These are phyloP conservation scores for Bonia amplexicaulis DNA, from an alignment of 176 grass and related monocot species.

Conservation along the genomic window DNA sequence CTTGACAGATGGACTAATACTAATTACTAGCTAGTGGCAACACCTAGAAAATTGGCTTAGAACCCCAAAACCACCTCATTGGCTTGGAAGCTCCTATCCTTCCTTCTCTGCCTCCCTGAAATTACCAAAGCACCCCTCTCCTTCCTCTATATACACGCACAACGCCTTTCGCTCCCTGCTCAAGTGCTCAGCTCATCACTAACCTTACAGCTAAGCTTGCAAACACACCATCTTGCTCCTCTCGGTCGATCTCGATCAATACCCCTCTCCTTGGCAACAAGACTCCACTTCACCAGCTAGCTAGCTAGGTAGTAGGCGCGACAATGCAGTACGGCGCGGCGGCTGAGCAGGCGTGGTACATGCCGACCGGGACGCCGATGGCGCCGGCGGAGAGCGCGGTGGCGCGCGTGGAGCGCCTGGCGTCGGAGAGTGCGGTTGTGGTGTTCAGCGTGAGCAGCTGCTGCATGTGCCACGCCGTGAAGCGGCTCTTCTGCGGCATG, in stretches of 20 bases:
- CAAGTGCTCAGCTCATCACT: neutral
- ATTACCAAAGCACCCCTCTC: conserved; percentile 23
- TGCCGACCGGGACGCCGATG: conserved; percentile 15
- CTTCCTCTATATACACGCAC: conserved; percentile 43
- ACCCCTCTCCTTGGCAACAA: neutral
- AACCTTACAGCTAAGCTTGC: neutral
- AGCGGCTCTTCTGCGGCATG: conserved; percentile 97
- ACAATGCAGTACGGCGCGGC: conserved; percentile 80
- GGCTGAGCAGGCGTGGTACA: conserved; percentile 67
- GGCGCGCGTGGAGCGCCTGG: conserved; percentile 70
- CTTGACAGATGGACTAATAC: conserved; percentile 11
- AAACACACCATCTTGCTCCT: neutral
- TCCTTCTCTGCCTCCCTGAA: conserved; percentile 28
- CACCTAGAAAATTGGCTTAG: neutral
- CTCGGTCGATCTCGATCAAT: neutral
- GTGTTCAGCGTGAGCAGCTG: conserved; percentile 92
- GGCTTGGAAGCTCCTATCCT: conserved; percentile 30
- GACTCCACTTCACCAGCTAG: too few species aligned
- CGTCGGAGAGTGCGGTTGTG: conserved; percentile 89
- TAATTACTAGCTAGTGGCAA: neutral
- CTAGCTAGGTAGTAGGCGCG: too few species aligned
- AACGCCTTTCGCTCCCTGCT: neutral
- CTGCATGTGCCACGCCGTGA: conserved; percentile 98
- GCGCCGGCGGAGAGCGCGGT: conserved; percentile 45
- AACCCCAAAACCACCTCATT: conserved; percentile 32